These are phyloP conservation scores for Acacia crassicarpa DNA, from an alignment of 306 rosid genomes.

Conservation along the genomic window DNA sequence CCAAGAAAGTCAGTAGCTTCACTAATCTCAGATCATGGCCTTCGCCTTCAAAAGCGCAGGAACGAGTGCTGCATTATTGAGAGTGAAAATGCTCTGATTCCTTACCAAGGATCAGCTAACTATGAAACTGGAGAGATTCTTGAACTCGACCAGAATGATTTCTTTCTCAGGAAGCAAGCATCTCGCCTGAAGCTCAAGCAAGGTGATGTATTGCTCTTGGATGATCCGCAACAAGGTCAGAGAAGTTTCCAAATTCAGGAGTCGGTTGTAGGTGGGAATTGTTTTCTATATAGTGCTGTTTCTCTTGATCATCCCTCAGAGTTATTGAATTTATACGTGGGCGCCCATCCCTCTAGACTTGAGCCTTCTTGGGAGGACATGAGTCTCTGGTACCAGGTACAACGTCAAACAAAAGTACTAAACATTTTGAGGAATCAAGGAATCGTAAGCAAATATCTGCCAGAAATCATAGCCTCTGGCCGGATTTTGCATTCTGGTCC, in stretches of 20 bases:
- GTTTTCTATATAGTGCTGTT: conserved; percentile 65
- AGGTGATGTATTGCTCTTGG: conserved; percentile 65
- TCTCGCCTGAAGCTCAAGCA: conserved; percentile 59
- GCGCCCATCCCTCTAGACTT: conserved; percentile 83
- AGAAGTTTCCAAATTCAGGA: conserved; percentile 83
- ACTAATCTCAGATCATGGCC: conserved; percentile 77
- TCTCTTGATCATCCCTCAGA: conserved; percentile 62
- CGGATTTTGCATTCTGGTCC: conserved; percentile 78
- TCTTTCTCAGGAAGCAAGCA: conserved; percentile 42
- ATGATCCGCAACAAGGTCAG: conserved; percentile 77
- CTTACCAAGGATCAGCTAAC: conserved; percentile 44
- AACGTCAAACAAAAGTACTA: conserved; percentile 90
- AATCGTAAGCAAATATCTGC: conserved; percentile 66
- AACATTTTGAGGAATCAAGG: conserved; percentile 75
- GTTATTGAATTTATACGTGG: conserved; percentile 65
- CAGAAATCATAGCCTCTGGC: conserved; percentile 83
- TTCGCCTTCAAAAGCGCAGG: conserved; percentile 86
- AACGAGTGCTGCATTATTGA: conserved; percentile 65
- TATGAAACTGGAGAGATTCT: conserved; percentile 69
- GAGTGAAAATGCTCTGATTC: conserved; percentile 63
- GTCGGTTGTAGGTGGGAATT: conserved; percentile 62
- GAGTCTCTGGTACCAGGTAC: conserved; percentile 98
- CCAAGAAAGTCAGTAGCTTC: conserved; percentile 84
- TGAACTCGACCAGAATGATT: conserved; percentile 65
- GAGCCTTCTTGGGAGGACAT: conserved; percentile 98